Evolutionary conservation across 2,329 filamentous ascomycete species (phyloP).

Genomic region (Pseudogymnoascus sp.): DNA sequence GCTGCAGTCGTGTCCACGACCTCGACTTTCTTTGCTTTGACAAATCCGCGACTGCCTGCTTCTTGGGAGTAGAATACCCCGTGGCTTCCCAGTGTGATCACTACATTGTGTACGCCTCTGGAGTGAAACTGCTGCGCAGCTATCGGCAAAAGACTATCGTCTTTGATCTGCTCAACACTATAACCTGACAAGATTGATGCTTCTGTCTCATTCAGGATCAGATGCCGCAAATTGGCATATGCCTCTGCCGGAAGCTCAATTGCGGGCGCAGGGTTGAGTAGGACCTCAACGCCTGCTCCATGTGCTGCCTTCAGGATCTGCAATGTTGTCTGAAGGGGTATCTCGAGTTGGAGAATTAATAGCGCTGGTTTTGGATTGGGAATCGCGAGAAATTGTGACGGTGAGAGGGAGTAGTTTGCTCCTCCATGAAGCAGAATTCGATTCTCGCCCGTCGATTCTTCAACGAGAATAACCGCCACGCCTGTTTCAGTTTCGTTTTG

Average conservation of each 20-base stretch:
- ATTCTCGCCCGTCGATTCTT: constrained; percentile 4
- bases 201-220: constrained; percentile 10
- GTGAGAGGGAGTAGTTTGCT: constrained; percentile 4
- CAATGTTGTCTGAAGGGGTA: neutral
- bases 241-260: neutral
- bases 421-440: constrained; percentile 1
- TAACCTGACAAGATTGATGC: constrained; percentile 5
- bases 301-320: neutral
- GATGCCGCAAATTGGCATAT: neutral
- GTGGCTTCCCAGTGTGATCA: constrained; percentile 13
- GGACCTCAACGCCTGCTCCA: neutral
- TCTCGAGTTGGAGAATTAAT: constrained; percentile 9
- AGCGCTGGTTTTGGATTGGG: neutral
- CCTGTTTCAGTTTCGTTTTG: neutral
- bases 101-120: constrained; percentile 8
- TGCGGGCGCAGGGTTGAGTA: constrained; percentile 10
- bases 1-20: constrained; percentile 16
- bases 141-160: neutral
- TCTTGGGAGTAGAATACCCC: constrained; percentile 11
- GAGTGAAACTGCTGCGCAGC: neutral
- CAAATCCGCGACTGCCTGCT: neutral
- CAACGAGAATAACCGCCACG: constrained; percentile 7
- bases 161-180: neutral
- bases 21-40: constrained; percentile 8
- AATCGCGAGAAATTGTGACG: neutral